These are phyloP conservation scores for Polytrichum formosum DNA, from an alignment of 225 moss, liverwort and hornwort genomes.

Conservation along the genomic window DNA sequence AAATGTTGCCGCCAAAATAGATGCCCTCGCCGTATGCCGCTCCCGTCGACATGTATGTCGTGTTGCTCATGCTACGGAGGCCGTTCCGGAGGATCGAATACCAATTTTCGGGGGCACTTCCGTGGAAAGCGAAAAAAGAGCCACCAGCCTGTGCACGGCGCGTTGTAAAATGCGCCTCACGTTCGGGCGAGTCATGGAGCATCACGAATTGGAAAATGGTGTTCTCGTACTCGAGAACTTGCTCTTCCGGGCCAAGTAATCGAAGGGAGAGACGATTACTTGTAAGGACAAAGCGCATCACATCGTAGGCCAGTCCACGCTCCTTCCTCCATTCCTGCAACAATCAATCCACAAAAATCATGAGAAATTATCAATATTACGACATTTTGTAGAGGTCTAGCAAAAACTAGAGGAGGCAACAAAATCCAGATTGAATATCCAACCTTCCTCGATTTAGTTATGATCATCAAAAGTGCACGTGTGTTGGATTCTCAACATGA, in stretches of 20 bases:
- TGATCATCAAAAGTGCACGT: too few species aligned
- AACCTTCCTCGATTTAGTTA: too few species aligned
- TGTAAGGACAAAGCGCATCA: constrained; percentile 71
- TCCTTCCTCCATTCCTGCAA: constrained; percentile 15
- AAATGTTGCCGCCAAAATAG: constrained; percentile 42
- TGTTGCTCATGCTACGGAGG: constrained; percentile 73
- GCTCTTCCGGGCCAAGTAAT: constrained; percentile 12
- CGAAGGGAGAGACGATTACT: constrained; percentile 64
- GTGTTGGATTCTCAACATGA: too few species aligned
- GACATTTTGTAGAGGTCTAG: too few species aligned
- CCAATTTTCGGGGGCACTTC: constrained; percentile 62
- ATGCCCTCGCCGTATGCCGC: constrained; percentile 65
- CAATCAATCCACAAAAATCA: too few species aligned
- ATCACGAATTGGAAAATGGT: constrained; percentile 50
- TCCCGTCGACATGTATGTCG: constrained; percentile 57
- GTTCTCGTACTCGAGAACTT: constrained; percentile 1
- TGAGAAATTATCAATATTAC: too few species aligned
- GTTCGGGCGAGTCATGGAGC: constrained; percentile 71
- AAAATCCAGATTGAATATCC: too few species aligned
- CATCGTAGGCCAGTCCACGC: constrained; percentile 46
- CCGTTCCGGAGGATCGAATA: constrained; percentile 81
- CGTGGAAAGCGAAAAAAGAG: constrained; percentile 76
- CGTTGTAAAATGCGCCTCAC: constrained; percentile 49
- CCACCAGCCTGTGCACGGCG: constrained; percentile 21
- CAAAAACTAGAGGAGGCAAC: too few species aligned